Base-by-base conservation (phyloP, 129 eudicot genomes). In the Heracleum sosnowskyi region DNA sequence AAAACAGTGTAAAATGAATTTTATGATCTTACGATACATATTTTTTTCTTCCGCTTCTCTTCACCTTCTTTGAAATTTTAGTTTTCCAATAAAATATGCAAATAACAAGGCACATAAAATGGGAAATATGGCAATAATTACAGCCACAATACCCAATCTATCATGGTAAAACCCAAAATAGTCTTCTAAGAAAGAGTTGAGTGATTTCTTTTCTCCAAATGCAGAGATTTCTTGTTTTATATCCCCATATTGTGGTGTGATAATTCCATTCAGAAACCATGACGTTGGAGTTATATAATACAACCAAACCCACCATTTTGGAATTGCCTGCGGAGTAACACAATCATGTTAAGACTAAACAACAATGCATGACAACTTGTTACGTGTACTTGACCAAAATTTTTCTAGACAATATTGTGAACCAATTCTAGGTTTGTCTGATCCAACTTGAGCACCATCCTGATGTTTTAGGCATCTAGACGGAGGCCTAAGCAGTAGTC, bases 61-160 rank as follows among this genome's bases (percentile, higher is more conserved):
- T 69, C 47, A 81, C 40, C 84, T 76, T 70, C 33, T 77, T 20
- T 81, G 84, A 69, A 66, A 66, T 66, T 66, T 66, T 10, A 66
- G 72, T 66, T 31, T 66, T 16, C 39, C 72, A 28, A 66, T 66
- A 20, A 66, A 66, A 31, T 31, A 66, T 31, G 72, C 72, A 66
- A 66, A 66, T 28, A 66, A 31, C 2, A 66, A 66, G 24, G 72
- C 72, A 66, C 36, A 66, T 31, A 66, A 31, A 31, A 66, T 66
- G 40, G 72, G 72, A 33, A 29, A 66, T 5, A 66, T 66, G 72
- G 40, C 72, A 31, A 66, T 15, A 5, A 66, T 66, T 31, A 66
- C 24, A 31, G 72, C 72, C 72, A 66, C 72, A 66, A 66, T 13
- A 31, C 72, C 37, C 39, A 66, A 13, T 66, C 72, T 66, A 31